Evolutionary conservation across 352 stramenopile species (phyloP).

Genomic region (Pythium biforme): DNA sequence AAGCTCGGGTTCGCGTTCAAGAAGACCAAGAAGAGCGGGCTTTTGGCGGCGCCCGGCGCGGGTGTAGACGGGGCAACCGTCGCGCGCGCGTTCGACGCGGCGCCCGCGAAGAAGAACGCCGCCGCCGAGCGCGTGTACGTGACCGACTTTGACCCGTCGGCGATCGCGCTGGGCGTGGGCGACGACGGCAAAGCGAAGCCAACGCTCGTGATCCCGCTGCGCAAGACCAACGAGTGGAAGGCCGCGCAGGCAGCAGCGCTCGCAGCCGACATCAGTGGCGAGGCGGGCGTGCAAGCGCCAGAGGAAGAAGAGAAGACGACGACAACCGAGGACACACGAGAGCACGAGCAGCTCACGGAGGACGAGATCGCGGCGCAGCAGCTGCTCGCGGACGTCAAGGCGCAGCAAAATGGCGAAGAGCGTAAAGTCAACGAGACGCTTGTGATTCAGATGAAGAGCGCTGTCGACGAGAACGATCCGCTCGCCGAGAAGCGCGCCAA

Average conservation of each 20-base stretch:
- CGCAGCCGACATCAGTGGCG: not conserved
- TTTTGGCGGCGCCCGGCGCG: constrained; percentile 11
- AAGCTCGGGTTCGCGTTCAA: constrained; percentile 77
- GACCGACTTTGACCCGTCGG: constrained; percentile 63
- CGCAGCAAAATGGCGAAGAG: constrained; percentile 6
- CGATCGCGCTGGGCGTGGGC: constrained; percentile 29
- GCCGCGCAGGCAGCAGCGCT: not conserved
- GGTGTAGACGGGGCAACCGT: constrained; percentile 3
- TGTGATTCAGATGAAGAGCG: constrained; percentile 55
- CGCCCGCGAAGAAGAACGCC: constrained; percentile 7
- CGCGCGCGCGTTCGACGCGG: constrained; percentile 26
- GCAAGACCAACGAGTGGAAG: constrained; percentile 62
- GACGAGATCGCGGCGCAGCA: constrained; percentile 42
- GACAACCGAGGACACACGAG: not conserved
- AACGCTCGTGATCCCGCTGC: constrained; percentile 68
- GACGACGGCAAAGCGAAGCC: constrained; percentile 27
- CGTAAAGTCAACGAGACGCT: constrained; percentile 27
- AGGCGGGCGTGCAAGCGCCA: not conserved
- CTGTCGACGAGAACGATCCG: constrained; percentile 17
- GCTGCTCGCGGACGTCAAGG: constrained; percentile 40
- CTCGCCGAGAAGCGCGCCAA: constrained; percentile 30
- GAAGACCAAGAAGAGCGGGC: constrained; percentile 54
- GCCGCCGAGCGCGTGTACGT: constrained; percentile 62
- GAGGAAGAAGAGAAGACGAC: not conserved
- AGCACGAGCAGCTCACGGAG: constrained; percentile 16